A percentile compares a stretch with the other conserved stretches of the same genome.
These are phyloP conservation scores for Ophiostoma perfectum DNA, from an alignment of 2,329 filamentous ascomycete genomes.

Conservation along the genomic window DNA sequence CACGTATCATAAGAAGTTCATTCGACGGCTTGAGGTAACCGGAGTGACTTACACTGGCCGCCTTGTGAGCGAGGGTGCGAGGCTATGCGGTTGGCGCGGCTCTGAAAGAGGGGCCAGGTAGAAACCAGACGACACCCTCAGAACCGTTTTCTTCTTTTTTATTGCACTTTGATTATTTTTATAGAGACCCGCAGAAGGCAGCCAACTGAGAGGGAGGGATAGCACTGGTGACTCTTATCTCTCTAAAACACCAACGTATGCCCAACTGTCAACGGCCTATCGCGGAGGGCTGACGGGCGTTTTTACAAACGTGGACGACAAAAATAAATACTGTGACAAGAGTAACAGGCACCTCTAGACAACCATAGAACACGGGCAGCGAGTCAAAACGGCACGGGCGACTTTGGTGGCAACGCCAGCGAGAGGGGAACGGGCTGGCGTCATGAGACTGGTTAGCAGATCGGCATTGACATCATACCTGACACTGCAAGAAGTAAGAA, in stretches of 20 bases:
- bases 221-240: background rate
- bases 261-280: slow-evolving; percentile 1
- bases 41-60: background rate
- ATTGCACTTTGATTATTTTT: no score
- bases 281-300: background rate
- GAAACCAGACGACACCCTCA: background rate
- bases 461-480: no score
- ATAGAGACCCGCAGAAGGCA: background rate
- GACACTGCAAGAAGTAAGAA: no score
- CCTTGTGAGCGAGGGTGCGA: background rate
- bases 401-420: background rate
- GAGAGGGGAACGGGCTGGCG: background rate
- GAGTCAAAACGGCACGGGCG: no score
- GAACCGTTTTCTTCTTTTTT: no score
- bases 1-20: no score
- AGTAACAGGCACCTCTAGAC: no score
- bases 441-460: background rate
- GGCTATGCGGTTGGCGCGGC: background rate
- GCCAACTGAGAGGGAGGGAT: background rate
- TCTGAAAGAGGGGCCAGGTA: background rate
- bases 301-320: no score
- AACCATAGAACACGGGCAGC: background rate
- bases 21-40: no score
- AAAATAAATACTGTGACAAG: no score
- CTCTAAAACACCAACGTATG: background rate